A percentile compares a stretch with the other conserved stretches of the same genome.
Conservation (phyloP, 78 protist genomes). For the slime mould (Dictyostelium discoideum) region DNA sequence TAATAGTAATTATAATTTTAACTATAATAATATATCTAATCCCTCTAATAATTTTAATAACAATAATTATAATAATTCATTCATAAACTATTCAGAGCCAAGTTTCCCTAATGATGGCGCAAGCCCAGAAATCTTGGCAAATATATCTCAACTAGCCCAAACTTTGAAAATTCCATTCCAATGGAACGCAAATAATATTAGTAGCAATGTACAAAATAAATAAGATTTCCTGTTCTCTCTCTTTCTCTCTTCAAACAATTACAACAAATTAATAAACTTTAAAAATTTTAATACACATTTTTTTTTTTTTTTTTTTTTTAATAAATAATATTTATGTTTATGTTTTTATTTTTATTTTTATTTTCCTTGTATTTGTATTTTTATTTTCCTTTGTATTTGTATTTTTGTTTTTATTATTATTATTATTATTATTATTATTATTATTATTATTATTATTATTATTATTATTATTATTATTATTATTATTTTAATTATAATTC, state of each 20-base stretch:
- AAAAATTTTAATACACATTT: not conserved
- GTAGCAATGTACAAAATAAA: conserved; percentile 1
- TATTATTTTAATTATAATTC: not conserved
- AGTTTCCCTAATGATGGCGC: conserved; percentile 15
- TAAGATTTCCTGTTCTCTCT: not conserved
- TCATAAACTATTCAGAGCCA: conserved; percentile 7
- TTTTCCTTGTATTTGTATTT: too few relatives aligned
- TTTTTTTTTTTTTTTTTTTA: too few relatives aligned
- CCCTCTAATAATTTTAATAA: not conserved
- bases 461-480: not conserved
- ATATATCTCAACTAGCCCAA: conserved; percentile 38
- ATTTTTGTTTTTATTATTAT: too few relatives aligned
- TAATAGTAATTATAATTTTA: conserved; percentile 2
- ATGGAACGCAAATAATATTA: not conserved
- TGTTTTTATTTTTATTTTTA: too few relatives aligned
- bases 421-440: too few relatives aligned
- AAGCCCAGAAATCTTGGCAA: conserved; percentile 40
- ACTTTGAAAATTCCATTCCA: not conserved
- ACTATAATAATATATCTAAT: not conserved
- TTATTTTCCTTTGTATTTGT: too few relatives aligned
- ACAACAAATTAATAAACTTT: not conserved
- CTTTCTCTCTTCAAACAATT: not conserved
- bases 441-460: too few relatives aligned
- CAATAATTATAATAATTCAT: not conserved
- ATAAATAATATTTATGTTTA: too few relatives aligned